These are phyloP conservation scores for Calendula officinalis DNA, from an alignment of 129 eudicot species.

Conservation along the genomic window DNA sequence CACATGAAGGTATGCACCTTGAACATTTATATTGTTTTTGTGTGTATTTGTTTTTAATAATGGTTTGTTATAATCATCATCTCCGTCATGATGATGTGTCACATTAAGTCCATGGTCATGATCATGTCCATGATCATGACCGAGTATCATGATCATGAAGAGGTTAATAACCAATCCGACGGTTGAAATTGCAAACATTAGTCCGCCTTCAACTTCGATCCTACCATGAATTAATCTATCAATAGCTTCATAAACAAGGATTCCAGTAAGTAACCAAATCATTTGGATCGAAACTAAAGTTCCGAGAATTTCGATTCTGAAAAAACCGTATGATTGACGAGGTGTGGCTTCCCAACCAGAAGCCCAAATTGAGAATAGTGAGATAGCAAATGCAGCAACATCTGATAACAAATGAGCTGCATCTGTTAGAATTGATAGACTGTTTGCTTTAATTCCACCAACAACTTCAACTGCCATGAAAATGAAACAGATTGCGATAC, in stretches of 20 bases:
- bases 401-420: constrained; percentile 59
- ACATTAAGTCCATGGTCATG: no score
- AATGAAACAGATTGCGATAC: constrained; percentile 40
- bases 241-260: constrained; percentile 50
- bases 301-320: constrained; percentile 55
- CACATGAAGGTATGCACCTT: constrained; percentile 66
- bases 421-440: constrained; percentile 54
- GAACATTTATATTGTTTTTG: constrained; percentile 36
- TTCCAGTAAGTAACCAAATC: constrained; percentile 56
- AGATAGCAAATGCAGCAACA: constrained; percentile 60
- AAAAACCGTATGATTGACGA: constrained; percentile 54
- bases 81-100: neutral
- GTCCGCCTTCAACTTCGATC: constrained; percentile 24
- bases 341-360: constrained; percentile 63
- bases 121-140: no score
- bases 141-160: no score
- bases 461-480: constrained; percentile 51
- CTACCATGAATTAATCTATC: constrained; percentile 37
- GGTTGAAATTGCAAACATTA: no score
- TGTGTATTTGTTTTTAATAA: no score
- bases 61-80: neutral
- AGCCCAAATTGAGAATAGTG: constrained; percentile 58
- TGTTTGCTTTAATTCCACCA: constrained; percentile 57
- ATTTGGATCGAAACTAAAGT: constrained; percentile 51
- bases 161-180: no score